These are phyloP conservation scores for Leccinum arenicola DNA, from an alignment of 768 basidiomycete species.

Conservation along the genomic window DNA sequence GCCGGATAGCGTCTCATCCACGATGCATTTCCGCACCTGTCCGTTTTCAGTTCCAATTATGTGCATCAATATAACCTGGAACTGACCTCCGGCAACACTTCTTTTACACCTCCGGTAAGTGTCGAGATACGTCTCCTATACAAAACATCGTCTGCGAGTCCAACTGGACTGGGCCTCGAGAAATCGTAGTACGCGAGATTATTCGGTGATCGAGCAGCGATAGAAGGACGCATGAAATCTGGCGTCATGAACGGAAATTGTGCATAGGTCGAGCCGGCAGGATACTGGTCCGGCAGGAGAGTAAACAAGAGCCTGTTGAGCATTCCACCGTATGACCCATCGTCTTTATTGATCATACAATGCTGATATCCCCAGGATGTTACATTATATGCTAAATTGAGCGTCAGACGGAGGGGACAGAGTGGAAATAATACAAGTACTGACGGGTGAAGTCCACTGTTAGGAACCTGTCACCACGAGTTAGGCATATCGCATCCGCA, in stretches of 20 bases:
- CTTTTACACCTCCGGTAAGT: constrained; percentile 12
- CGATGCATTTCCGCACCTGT: constrained; percentile 14
- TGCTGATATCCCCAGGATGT: constrained; percentile 81
- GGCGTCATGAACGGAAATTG: constrained; percentile 83
- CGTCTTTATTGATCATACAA: constrained; percentile 56
- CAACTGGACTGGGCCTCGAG: constrained; percentile 41
- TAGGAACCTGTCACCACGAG: constrained; percentile 76
- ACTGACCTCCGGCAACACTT: constrained; percentile 11
- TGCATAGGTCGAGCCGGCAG: constrained; percentile 60
- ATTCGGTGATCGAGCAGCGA: constrained; percentile 33
- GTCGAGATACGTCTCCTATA: constrained; percentile 20
- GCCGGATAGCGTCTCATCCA: constrained; percentile 11
- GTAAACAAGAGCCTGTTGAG: constrained; percentile 71
- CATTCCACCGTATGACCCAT: constrained; percentile 75
- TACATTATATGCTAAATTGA: constrained; percentile 58
- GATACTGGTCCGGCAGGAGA: constrained; percentile 70
- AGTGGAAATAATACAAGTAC: constrained; percentile 22
- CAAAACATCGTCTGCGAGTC: neutral
- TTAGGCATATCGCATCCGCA: constrained; percentile 70
- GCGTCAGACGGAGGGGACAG: constrained; percentile 3
- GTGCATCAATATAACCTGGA: neutral
- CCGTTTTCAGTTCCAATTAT: neutral
- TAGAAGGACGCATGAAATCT: constrained; percentile 38
- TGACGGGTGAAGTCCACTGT: constrained; percentile 75
- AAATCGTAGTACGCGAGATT: constrained; percentile 53